Conservation (phyloP, 352 stramenopile genomes). For the Phytophthora podocarpi region DNA sequence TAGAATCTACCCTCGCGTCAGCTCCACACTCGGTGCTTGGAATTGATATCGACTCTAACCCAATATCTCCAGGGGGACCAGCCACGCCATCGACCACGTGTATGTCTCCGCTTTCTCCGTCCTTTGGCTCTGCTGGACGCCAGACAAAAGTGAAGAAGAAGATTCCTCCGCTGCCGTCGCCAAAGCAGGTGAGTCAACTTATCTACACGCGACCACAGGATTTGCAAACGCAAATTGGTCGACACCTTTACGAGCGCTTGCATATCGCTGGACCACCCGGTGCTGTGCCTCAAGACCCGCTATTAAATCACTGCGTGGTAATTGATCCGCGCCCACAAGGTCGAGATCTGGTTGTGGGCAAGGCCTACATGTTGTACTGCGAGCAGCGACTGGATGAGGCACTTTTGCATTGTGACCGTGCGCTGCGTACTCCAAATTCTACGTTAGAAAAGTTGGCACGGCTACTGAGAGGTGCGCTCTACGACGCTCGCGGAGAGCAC, state of each 20-base stretch:
- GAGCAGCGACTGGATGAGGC: conserved; percentile 67
- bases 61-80: conserved; percentile 17
- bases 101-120: conserved; percentile 12
- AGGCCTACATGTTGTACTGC: conserved; percentile 61
- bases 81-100: conserved; percentile 7
- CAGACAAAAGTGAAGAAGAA: conserved; percentile 34
- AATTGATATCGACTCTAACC: conserved; percentile 38
- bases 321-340: conserved; percentile 57
- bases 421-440: conserved; percentile 54
- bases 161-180: conserved; percentile 60
- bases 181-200: conserved; percentile 59
- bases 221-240: conserved; percentile 66
- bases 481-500: conserved; percentile 54
- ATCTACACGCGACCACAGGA: conserved; percentile 74
- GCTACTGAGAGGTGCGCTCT: conserved; percentile 62
- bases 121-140: neutral
- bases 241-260: conserved; percentile 58
- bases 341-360: conserved; percentile 49
- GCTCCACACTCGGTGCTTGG: conserved; percentile 67
- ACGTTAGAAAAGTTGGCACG: conserved; percentile 66
- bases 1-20: conserved; percentile 43
- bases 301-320: conserved; percentile 68
- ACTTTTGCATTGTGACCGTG: conserved; percentile 55
- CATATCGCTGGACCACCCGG: conserved; percentile 45
- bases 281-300: conserved; percentile 59